These are phyloP conservation scores for Fraxinus cuspidata DNA, from an alignment of 257 asterid genomes.

Conservation along the genomic window DNA sequence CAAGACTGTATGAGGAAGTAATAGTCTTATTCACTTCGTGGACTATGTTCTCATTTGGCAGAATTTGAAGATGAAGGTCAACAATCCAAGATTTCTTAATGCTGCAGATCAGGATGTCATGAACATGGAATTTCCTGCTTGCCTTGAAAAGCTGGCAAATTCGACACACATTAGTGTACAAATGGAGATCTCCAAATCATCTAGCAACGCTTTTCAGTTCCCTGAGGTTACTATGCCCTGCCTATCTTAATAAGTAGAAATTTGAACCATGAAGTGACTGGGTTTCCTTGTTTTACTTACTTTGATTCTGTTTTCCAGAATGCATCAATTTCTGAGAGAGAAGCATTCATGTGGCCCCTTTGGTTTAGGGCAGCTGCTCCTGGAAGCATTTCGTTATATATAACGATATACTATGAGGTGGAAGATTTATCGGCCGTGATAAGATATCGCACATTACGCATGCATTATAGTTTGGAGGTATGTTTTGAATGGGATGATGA, in stretches of 20 bases:
- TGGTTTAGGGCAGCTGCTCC: conserved; percentile 96
- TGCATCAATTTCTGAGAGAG: conserved; percentile 49
- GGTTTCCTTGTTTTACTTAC: conserved; percentile 18
- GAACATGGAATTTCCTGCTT: conserved; percentile 70
- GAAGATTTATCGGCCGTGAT: conserved; percentile 65
- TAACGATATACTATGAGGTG: conserved; percentile 79
- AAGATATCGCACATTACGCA: conserved; percentile 81
- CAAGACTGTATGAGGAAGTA: conserved; percentile 16
- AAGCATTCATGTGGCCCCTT: conserved; percentile 76
- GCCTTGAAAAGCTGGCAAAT: conserved; percentile 52
- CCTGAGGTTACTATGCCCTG: conserved; percentile 66
- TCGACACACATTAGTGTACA: conserved; percentile 37
- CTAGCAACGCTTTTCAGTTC: conserved; percentile 49
- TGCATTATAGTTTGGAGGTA: conserved; percentile 83
- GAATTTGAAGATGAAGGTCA: conserved; percentile 90
- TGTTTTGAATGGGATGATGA: conserved; percentile 21
- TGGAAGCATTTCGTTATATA: conserved; percentile 67
- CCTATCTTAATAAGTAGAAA: conserved; percentile 21
- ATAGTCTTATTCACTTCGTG: conserved; percentile 29
- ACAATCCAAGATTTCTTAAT: conserved; percentile 75
- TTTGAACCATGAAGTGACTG: conserved; percentile 19
- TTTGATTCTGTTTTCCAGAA: conserved; percentile 48
- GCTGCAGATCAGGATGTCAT: conserved; percentile 62
- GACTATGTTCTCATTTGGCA: conserved; percentile 42
- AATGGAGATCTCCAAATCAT: conserved; percentile 36